These are phyloP conservation scores for Trichoderma koningiopsis DNA, from an alignment of 2,329 filamentous ascomycete genomes.

Conservation along the genomic window DNA sequence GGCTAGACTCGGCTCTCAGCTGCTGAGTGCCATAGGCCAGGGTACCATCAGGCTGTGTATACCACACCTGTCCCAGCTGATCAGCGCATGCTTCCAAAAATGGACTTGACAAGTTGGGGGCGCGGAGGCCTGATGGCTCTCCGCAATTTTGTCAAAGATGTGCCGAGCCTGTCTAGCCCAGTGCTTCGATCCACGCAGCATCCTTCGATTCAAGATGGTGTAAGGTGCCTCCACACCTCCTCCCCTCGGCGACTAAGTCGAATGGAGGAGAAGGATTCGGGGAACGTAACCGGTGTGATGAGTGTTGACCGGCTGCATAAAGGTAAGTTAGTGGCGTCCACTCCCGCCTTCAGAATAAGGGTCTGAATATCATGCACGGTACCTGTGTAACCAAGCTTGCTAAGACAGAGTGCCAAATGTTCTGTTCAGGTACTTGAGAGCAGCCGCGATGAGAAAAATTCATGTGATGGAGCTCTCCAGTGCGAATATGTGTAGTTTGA, in stretches of 20 bases:
- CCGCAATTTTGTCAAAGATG: neutral
- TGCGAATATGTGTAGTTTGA: neutral
- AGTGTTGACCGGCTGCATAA: neutral
- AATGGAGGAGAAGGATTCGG: neutral
- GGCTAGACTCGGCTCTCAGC: neutral
- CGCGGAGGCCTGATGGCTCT: neutral
- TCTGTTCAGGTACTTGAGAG: neutral
- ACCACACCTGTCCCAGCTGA: neutral
- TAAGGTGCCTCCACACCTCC: neutral
- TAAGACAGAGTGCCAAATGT: neutral
- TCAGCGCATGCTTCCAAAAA: neutral
- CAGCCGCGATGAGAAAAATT: neutral
- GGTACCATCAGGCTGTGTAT: neutral
- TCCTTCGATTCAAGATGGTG: neutral
- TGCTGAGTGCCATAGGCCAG: neutral
- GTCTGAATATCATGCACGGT: neutral
- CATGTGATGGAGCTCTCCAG: neutral
- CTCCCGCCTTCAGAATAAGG: no score
- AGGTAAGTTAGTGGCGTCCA: neutral
- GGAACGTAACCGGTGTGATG: neutral
- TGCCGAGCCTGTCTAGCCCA: neutral
- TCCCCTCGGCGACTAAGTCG: neutral
- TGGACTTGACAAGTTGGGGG: neutral
- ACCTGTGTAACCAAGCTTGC: neutral
- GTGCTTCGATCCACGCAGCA: neutral